A percentile compares a stretch with the other conserved stretches of the same genome.
Evolutionary conservation across 202 grass and related monocot species (phyloP).

Genomic region (Carex sylvatica): DNA sequence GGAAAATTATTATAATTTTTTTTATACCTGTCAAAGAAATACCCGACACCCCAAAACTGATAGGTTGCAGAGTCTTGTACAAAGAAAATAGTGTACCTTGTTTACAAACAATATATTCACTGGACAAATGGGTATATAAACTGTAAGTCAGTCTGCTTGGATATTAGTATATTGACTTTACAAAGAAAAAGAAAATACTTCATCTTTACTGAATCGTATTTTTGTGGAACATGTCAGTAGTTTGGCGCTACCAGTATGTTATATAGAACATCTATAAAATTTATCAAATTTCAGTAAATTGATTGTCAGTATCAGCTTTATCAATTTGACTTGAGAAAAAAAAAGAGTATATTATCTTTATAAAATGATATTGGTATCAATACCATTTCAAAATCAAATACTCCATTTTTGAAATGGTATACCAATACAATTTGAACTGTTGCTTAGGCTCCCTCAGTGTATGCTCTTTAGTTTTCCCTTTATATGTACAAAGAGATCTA

Average conservation of each 20-base stretch:
- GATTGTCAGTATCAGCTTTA: not conserved
- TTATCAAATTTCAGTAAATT: constrained; percentile 3
- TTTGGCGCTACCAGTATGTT: not conserved
- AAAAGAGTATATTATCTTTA: not conserved
- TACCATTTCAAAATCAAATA: not conserved
- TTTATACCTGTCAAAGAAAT: not conserved
- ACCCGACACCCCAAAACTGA: not conserved
- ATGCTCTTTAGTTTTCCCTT: not conserved
- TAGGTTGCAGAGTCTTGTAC: not conserved
- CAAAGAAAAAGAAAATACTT: not conserved
- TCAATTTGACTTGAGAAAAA: not conserved
- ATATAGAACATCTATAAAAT: not conserved
- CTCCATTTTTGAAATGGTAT: not conserved
- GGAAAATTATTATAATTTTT: not conserved
- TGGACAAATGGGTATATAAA: not conserved
- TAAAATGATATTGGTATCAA: not conserved
- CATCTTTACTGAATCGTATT: not conserved
- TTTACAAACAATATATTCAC: not conserved
- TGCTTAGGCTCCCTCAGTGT: not conserved
- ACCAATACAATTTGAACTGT: not conserved
- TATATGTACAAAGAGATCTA: not conserved
- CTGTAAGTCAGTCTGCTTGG: not conserved
- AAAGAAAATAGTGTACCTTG: not conserved
- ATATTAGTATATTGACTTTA: not conserved
- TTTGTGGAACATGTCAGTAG: not conserved